Percentiles rank a stretch among this genome's conserved stretches.
Evolutionary conservation across 148 eudicot genomes (phyloP).

Genomic region (Rhododendron griersonianum): DNA sequence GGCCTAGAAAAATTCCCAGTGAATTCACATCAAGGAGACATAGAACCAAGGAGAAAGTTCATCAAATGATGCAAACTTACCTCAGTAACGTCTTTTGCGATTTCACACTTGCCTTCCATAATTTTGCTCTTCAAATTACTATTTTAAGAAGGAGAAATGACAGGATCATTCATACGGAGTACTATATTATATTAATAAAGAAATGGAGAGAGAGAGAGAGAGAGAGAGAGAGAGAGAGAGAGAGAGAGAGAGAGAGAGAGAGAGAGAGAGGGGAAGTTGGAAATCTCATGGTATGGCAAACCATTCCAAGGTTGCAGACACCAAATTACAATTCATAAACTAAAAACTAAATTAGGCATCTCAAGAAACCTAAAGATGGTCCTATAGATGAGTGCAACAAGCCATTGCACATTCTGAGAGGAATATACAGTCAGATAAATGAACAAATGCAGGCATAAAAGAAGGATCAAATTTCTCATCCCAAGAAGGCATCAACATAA

Average conservation of each 20-base stretch:
- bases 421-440: not conserved
- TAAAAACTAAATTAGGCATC: not conserved
- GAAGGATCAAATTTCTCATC: not conserved
- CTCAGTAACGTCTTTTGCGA: constrained; percentile 68
- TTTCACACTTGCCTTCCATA: constrained; percentile 39
- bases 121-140: constrained; percentile 5
- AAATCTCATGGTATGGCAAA: not conserved
- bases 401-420: not conserved
- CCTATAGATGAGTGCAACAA: not conserved
- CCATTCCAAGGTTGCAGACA: not conserved
- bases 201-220: not conserved
- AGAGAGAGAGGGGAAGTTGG: not conserved
- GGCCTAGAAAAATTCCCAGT: not conserved
- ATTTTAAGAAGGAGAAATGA: not conserved
- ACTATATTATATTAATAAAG: not conserved
- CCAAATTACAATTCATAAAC: not conserved
- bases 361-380: not conserved
- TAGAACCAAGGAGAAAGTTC: not conserved
- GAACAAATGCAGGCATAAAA: not conserved
- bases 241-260: not conserved
- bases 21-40: not conserved
- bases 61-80: constrained; percentile 22
- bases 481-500: not conserved
- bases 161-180: not conserved
- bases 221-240: not conserved